phyloP scores from a whole-genome alignment of 1,139 yeast species.

The Yamadazyma membranifaciens region DNA sequence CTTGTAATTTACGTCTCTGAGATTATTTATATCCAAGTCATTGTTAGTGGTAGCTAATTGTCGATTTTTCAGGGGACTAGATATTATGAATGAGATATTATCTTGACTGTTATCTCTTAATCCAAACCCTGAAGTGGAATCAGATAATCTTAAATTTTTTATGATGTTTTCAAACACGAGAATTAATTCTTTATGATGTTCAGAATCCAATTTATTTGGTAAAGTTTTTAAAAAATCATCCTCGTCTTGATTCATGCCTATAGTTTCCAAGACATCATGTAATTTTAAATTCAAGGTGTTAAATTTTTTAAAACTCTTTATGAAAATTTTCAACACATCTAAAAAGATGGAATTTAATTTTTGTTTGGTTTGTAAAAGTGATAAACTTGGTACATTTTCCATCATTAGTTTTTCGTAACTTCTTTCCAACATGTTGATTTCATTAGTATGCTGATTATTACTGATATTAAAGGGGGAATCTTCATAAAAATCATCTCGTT shows the following conservation, averaged over 20 bases:
- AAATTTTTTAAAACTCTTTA: conserved; percentile 31
- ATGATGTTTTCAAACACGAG: conserved; percentile 30
- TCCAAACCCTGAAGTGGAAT: conserved; percentile 11
- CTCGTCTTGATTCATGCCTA: conserved; percentile 21
- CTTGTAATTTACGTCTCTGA: conserved; percentile 39
- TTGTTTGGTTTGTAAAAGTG: conserved; percentile 31
- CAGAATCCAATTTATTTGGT: conserved; percentile 33
- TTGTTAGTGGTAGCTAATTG: conserved; percentile 3
- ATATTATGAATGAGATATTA: conserved; percentile 32
- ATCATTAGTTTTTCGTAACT: conserved; percentile 25
- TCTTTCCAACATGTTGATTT: conserved; percentile 23
- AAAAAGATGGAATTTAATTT: conserved; percentile 37
- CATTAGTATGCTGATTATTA: conserved; percentile 11
- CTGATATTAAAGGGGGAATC: conserved; percentile 30
- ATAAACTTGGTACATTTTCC: conserved; percentile 27
- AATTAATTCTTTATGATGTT: conserved; percentile 27
- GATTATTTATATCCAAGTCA: conserved; percentile 21
- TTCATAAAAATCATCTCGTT: conserved; percentile 23
- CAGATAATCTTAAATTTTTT: conserved; percentile 19
- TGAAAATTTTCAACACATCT: conserved; percentile 31
- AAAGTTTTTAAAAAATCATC: conserved; percentile 19
- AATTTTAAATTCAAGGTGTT: conserved; percentile 26
- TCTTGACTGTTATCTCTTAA: conserved; percentile 11
- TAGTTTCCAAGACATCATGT: conserved; percentile 26
- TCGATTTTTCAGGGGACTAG: conserved; percentile 37